Evolutionary conservation across 2,329 filamentous ascomycete genomes (phyloP).

Genomic region (Taxawa tesnikishii): DNA sequence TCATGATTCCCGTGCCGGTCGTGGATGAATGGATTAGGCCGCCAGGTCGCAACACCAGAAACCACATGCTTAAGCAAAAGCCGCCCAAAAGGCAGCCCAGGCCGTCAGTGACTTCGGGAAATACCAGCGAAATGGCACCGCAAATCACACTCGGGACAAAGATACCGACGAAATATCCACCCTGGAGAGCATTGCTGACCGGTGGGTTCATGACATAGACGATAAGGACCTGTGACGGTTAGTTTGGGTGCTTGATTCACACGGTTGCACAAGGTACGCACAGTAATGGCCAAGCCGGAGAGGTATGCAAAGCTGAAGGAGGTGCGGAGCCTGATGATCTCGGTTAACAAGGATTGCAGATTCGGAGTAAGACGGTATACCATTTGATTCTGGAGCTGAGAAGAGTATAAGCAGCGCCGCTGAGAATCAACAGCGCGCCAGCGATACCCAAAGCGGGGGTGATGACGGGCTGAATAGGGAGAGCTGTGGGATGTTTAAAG

Average conservation of each 20-base stretch:
- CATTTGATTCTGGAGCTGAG: conserved; percentile 73
- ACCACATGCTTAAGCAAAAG: conserved; percentile 82
- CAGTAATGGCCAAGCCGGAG: conserved; percentile 56
- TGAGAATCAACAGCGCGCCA: conserved; percentile 61
- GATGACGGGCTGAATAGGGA: conserved; percentile 62
- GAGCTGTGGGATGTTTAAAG: no score
- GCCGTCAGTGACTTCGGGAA: conserved; percentile 72
- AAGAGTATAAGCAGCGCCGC: conserved; percentile 58
- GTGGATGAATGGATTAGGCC: conserved; percentile 57
- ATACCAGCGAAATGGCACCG: conserved; percentile 62
- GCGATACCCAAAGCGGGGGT: conserved; percentile 73
- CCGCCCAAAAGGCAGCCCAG: conserved; percentile 81
- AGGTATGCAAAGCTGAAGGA: conserved; percentile 71
- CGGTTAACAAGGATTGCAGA: conserved; percentile 14
- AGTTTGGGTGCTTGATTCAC: conserved; percentile 3
- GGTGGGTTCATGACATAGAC: conserved; percentile 79
- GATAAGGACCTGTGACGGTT: conserved; percentile 49
- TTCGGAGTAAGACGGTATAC: not conserved
- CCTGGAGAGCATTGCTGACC: conserved; percentile 63
- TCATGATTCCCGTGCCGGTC: conserved; percentile 59
- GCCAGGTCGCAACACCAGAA: conserved; percentile 64
- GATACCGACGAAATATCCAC: conserved; percentile 72
- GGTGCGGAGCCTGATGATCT: conserved; percentile 44
- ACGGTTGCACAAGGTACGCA: conserved; percentile 21
- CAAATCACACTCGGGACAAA: conserved; percentile 61